Evolutionary conservation across 2,329 filamentous ascomycete genomes (phyloP), one percentile per base, ranked within the genome.

Genomic region (Penicillium fuscoglaucum): DNA sequence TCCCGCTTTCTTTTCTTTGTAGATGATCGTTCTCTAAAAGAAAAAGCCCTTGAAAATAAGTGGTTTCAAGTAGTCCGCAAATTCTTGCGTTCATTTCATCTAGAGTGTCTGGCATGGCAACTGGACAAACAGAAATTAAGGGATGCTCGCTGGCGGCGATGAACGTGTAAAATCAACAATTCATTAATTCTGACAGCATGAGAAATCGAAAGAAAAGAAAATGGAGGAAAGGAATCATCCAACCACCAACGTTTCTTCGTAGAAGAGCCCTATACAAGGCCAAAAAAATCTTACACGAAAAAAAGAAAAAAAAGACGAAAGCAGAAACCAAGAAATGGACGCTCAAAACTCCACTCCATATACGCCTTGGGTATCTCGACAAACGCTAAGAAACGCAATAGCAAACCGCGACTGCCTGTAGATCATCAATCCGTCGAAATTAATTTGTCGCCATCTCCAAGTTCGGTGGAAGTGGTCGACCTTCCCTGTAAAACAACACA

Each of bases 221-320:
- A 24, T 95, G 7, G 31, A 33, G 5, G 13, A 31, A 28, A 53
- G 10, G 9, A 28, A 39, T 13, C 10, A 6, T 29, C 17, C 29
- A 6, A 21, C 21, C 7, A 45, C 13, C 6, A 26, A 21, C 3
- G 8, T 13, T 47, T 29, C 24, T 29, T 24, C 19, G 31, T 31
- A 48, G 8, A 48, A 31, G 15, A 39, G n/a, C 31, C 26, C 33
- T 39, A 24, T 9, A 17, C 17, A 40, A 29, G 24, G 9, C 4
- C 13, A n/a, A 39, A 21, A 21, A 9, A 17, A 26, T 28, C 8
- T 48, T 39, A 39, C 12, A 54, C 2, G 10, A 35, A 21, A 54
- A 21, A n/a, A 26, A 26, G 24, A 26, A 26, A 6, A 26, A 26
- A 26, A 26, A n/a, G 6, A 29, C 10, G 3, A 40, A 39, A 43